Conservation (phyloP, 345 rosid genomes). For the Kernera saxatilis region DNA sequence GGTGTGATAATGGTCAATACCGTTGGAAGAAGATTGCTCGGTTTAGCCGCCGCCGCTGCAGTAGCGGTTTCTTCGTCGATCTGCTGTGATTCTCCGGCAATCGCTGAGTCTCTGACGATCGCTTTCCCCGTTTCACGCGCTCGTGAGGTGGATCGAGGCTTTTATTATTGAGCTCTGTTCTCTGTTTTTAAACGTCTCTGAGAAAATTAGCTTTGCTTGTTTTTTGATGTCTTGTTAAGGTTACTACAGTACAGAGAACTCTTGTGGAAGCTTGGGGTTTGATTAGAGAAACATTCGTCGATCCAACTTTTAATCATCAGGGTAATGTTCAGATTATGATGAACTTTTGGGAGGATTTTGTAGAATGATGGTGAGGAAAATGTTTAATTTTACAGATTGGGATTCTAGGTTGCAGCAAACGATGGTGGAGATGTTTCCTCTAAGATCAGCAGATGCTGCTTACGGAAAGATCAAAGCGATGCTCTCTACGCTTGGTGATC, state of each 20-base stretch:
- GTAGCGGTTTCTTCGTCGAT: slow-evolving; percentile 50
- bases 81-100: slow-evolving; percentile 53
- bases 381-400: slow-evolving; percentile 56
- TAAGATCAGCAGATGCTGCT: slow-evolving; percentile 78
- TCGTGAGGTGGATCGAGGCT: slow-evolving; percentile 50
- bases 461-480: slow-evolving; percentile 64
- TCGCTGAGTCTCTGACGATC: slow-evolving; percentile 68
- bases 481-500: slow-evolving; percentile 95
- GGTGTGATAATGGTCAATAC: slow-evolving; percentile 20
- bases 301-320: slow-evolving; percentile 85
- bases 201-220: neutral
- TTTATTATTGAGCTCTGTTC: neutral
- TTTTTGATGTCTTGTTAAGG: slow-evolving; percentile 34
- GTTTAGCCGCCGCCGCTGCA: slow-evolving; percentile 45
- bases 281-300: slow-evolving; percentile 83
- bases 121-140: slow-evolving; percentile 85
- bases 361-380: neutral
- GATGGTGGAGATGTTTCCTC: slow-evolving; percentile 82
- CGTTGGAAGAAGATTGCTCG: slow-evolving; percentile 42
- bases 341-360: neutral
- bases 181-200: neutral
- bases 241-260: slow-evolving; percentile 82
- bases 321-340: slow-evolving; percentile 34
- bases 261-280: slow-evolving; percentile 96
- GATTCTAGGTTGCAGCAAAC: slow-evolving; percentile 84